Conservation (phyloP, 2,329 filamentous ascomycete species). For the Fusarium mangiferae region DNA sequence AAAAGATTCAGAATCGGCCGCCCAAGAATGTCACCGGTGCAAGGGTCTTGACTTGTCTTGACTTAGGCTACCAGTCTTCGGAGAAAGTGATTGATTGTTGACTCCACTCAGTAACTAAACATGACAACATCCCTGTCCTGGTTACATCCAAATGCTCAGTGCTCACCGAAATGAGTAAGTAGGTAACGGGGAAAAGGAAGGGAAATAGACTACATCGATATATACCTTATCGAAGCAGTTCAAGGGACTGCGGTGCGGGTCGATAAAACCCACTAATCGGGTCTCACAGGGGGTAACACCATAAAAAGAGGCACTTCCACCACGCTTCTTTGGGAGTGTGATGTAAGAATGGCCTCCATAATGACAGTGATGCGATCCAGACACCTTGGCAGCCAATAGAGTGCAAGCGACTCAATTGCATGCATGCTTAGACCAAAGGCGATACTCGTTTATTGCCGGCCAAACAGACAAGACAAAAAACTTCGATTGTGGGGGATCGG, state of each 20-base stretch:
- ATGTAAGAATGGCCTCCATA: neutral
- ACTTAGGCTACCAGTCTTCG: neutral
- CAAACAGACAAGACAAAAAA: constrained; percentile 5
- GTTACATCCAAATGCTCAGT: neutral
- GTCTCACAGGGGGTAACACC: neutral
- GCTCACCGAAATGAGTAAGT: neutral
- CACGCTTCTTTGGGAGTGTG: constrained; percentile 2
- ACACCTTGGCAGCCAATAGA: constrained; percentile 31
- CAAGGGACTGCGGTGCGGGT: neutral
- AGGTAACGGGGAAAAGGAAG: neutral
- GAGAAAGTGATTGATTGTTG: neutral
- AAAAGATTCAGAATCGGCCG: neutral
- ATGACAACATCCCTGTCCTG: neutral
- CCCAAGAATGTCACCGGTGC: neutral
- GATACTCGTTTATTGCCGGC: constrained; percentile 18
- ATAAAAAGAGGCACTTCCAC: neutral
- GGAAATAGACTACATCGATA: neutral
- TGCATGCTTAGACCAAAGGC: constrained; percentile 1
- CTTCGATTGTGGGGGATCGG: neutral
- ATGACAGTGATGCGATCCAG: constrained; percentile 27
- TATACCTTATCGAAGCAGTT: neutral
- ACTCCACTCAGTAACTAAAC: neutral
- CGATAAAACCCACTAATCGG: neutral
- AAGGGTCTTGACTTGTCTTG: neutral
- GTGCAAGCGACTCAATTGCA: constrained; percentile 2